Evolutionary conservation across 441 rosid species (phyloP).

Genomic region (Gossypium schwendimanii): DNA sequence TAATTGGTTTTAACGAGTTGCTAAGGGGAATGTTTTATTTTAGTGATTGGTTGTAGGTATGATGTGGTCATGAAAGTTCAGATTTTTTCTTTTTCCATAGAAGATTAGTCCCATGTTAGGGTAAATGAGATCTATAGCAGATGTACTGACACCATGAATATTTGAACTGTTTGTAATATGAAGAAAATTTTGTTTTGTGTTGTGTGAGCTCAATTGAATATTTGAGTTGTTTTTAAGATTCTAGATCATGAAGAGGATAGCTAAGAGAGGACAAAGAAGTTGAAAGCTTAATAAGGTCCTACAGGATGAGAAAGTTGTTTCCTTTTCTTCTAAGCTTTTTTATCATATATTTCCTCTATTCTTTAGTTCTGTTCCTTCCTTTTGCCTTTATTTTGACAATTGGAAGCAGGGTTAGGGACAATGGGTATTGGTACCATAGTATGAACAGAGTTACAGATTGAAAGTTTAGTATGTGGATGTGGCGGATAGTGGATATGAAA

Average conservation of each 20-base stretch:
- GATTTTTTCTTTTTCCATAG: background rate
- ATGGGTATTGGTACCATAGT: background rate
- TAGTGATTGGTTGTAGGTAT: background rate
- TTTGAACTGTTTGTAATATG: background rate
- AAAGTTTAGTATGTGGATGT: background rate
- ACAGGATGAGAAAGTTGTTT: background rate
- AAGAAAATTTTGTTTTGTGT: background rate
- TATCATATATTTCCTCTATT: background rate
- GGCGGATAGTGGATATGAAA: background rate
- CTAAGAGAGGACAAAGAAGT: background rate
- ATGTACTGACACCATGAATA: too few species aligned
- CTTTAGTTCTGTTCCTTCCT: background rate
- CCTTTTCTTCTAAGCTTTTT: background rate
- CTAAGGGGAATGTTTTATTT: background rate
- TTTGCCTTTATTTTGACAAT: background rate
- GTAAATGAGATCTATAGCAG: too few species aligned
- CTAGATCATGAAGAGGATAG: background rate
- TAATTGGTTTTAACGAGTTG: background rate
- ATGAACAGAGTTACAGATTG: background rate
- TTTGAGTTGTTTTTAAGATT: background rate
- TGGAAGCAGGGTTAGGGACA: background rate
- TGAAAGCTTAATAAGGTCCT: background rate
- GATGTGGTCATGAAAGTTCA: background rate
- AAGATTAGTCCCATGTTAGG: background rate
- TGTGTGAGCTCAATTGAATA: background rate